Base-by-base conservation (phyloP, 192 early-diverging fungal genomes). In the Jimgerdemannia flammicorona region DNA sequence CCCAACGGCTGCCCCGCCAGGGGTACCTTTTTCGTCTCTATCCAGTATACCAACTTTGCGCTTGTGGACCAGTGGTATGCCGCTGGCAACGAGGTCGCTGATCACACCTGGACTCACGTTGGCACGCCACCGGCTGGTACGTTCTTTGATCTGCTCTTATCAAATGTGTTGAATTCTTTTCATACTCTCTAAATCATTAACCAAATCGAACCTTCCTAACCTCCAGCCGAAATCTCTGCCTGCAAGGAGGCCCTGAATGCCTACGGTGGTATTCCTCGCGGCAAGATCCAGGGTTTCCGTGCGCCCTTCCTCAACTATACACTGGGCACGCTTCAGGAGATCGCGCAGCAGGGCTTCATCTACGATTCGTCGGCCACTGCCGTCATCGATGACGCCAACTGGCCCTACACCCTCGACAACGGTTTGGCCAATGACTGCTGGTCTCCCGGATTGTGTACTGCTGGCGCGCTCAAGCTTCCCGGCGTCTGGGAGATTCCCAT, bases 401-500 rank as follows among this genome's bases (percentile, higher is more conserved):
- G 91, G 91, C 91, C 91, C 43, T 92, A 91, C 75, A 92, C 91
- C 4, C 75, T 90, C 20, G 91, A 92, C 70, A 80, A 88, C 78
- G 91, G 91, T 72, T 40, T 90, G 11, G 76, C 82, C 40, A 88
- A 90, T 66, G 89, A 90, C 74, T 88, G 86, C 69, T 85, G 81
- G 81, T 86, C 75, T 65, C 81, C 84, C n/a, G 43, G 29, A 29
- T 66, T 76, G 40, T 91, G 91, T 67, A 77, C 79, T 67, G 67
- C 79, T 20, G 67, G 71, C 44, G 63, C 71, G 4, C 73, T 81
- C 43, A 74, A 73, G 11, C 70, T 84, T 49, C 87, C 88, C 4
- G 90, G 90, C 18, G 78, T 92, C 67, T 92, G 89, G 87, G 90
- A 92, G 81, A 80, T 92, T 43, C 90, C 91, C 18, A 90, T 92